These are phyloP conservation scores for Alternaria hordeiaustralica DNA, from an alignment of 2,329 filamentous ascomycete species.

Conservation along the genomic window DNA sequence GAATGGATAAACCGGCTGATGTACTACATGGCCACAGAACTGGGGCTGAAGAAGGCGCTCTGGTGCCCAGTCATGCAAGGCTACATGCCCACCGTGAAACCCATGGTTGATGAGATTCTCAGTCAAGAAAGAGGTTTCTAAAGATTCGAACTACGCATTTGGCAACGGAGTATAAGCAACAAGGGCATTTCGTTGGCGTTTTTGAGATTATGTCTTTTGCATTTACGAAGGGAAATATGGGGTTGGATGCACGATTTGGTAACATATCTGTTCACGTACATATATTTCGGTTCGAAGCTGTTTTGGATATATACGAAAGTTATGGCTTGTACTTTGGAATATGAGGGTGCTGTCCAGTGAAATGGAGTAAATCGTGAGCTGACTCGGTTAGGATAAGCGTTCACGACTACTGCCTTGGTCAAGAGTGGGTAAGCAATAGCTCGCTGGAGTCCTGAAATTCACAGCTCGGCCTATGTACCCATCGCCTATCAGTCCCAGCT, in stretches of 20 bases:
- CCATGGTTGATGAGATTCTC: conserved; percentile 21
- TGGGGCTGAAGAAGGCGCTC: conserved; percentile 39
- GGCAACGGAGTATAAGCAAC: neutral
- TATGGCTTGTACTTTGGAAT: neutral
- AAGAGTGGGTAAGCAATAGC: neutral
- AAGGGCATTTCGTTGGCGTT: conserved; percentile 4
- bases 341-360: neutral
- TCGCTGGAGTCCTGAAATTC: neutral
- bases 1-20: conserved; percentile 38
- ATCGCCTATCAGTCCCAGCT: neutral
- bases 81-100: conserved; percentile 18
- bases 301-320: neutral
- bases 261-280: neutral
- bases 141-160: neutral
- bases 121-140: neutral
- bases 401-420: neutral
- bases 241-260: neutral
- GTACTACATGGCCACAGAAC: conserved; percentile 30
- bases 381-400: neutral
- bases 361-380: neutral
- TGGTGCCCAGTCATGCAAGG: conserved; percentile 31
- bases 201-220: neutral
- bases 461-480: neutral
- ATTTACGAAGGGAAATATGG: neutral
- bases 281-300: neutral